Base-by-base conservation (phyloP, 805 yeast species). In the Saccharomyces paradoxus region DNA sequence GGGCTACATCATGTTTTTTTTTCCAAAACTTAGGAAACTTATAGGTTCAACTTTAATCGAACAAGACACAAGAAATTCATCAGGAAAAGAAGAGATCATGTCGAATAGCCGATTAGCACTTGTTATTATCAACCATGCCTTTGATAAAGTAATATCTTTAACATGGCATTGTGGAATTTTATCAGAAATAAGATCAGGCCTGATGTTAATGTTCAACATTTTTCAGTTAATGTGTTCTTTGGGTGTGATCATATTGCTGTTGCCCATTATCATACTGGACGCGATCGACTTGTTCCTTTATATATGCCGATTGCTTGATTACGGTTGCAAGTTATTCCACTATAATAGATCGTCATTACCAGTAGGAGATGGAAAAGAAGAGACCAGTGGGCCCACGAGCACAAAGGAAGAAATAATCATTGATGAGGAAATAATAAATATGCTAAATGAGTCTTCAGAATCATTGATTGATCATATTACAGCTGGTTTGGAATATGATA, bases 371-470 rank as follows among this genome's bases (percentile, higher is more conserved):
- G 63, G 64, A 46, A 65, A 68, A 44, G 68, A 68, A 53, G 58
- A 60, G 41, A 60, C 71, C 24, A 84, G 73, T 52, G 83, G 81
- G 55, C 97, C 90, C 68, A 91, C 54, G 78, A 81, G 63, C 81
- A 84, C 60, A 85, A 77, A 58, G 71, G 70, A 49, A 54, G 56
- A 46, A 50, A 50, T 21, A 51, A 55, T 14, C 52, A 54, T 24
- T 49, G 51, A 26, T 22, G 52, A 17, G 52, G 46, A 21, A 57
- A 56, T 32, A 29, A 52, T 51, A 52, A 52, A 30, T 58, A 55
- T 47, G 54, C 46, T 46, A 10, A 37, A 37, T 56, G 51, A 54
- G 46, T 46, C 44, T 44, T 46, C 21, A 56, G 53, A n/a, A 54
- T 55, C 10, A 60, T 55, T 49, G 61, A 67, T 48, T 49, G 48